Conservation (phyloP, 441 rosid species). For the Aleurites moluccanus region DNA sequence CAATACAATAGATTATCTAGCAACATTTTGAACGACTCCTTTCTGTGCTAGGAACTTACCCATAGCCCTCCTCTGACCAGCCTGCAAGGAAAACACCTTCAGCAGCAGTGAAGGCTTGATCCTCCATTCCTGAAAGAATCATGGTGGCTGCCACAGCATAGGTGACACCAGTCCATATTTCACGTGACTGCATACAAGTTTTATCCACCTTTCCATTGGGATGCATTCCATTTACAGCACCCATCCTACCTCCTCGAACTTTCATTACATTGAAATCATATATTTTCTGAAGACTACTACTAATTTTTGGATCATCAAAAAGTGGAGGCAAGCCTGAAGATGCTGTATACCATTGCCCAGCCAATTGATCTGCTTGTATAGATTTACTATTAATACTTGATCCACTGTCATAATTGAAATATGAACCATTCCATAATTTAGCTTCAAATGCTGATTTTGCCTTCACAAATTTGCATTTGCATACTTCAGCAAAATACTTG, state of each 20-base stretch:
- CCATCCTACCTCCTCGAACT: conserved; percentile 83
- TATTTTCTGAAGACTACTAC: conserved; percentile 71
- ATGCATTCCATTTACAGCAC: conserved; percentile 98
- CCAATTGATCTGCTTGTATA: conserved; percentile 97
- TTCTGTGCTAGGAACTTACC: conserved; percentile 52
- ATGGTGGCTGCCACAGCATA: conserved; percentile 86
- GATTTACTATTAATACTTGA: conserved; percentile 88
- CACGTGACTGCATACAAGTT: conserved; percentile 98
- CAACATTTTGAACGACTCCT: background rate
- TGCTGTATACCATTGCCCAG: conserved; percentile 96
- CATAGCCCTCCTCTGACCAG: conserved; percentile 97
- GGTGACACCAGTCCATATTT: conserved; percentile 97
- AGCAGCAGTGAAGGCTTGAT: conserved; percentile 84
- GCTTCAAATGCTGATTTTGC: conserved; percentile 78
- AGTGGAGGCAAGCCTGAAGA: conserved; percentile 87
- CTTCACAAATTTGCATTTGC: conserved; percentile 67
- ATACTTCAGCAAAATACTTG: conserved; percentile 79
- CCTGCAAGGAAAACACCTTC: conserved; percentile 94
- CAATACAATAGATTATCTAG: background rate
- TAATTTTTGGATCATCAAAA: conserved; percentile 76
- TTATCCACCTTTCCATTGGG: conserved; percentile 91
- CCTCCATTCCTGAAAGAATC: conserved; percentile 93
- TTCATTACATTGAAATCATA: conserved; percentile 91
- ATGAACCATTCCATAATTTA: conserved; percentile 93
- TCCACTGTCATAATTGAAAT: conserved; percentile 92